Percentiles rank a stretch among this genome's conserved stretches.
Conservation (phyloP, 352 stramenopile species). For the Aphanomyces euteiches region DNA sequence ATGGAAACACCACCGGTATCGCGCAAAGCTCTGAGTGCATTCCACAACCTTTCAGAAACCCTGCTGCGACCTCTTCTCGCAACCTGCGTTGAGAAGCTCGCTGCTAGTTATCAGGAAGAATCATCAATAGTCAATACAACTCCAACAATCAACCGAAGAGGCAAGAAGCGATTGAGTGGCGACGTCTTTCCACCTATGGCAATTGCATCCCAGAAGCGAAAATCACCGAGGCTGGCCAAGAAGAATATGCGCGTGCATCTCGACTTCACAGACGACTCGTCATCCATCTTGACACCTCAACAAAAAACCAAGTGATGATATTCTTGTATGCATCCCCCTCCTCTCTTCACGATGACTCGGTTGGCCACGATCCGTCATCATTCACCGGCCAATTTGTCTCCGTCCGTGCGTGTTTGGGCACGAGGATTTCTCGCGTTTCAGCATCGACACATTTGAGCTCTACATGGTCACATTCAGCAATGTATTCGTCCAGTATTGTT, state of each 20-base stretch:
- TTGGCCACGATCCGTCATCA: constrained; percentile 61
- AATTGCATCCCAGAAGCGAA: constrained; percentile 14
- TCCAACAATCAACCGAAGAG: constrained; percentile 17
- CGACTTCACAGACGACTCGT: background rate
- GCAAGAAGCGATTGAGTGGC: constrained; percentile 25
- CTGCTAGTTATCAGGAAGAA: background rate
- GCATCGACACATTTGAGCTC: constrained; percentile 73
- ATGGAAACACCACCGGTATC: constrained; percentile 19
- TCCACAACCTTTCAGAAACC: constrained; percentile 24
- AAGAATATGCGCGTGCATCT: constrained; percentile 24
- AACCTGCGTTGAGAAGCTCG: constrained; percentile 3
- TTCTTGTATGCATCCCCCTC: background rate
- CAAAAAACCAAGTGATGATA: background rate
- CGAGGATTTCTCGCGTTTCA: constrained; percentile 69
- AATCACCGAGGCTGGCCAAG: constrained; percentile 16
- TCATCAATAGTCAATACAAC: constrained; percentile 3
- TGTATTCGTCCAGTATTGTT: background rate
- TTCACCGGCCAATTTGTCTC: constrained; percentile 71
- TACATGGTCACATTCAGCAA: constrained; percentile 32
- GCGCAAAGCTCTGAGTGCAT: constrained; percentile 25
- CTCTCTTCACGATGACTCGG: no score
- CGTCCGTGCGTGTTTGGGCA: constrained; percentile 65
- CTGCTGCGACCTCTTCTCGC: constrained; percentile 11
- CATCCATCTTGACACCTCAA: background rate
- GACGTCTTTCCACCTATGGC: constrained; percentile 24